Base-by-base conservation (phyloP, 2,329 filamentous ascomycete species). In the Neurospora sp. region DNA sequence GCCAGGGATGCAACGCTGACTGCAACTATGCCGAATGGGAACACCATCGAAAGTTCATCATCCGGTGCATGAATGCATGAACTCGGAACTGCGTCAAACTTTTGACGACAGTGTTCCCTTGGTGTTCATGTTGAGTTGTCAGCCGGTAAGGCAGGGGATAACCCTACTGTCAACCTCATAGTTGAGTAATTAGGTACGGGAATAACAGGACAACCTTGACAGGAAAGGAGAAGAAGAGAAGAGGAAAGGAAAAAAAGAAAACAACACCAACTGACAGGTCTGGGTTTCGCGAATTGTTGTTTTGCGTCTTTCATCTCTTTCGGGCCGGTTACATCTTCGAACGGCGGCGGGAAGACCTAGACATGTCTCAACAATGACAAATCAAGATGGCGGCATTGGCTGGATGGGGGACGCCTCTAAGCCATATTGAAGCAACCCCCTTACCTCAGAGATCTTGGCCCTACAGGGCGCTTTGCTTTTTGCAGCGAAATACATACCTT, bases 391-490 rank as follows among this genome's bases (percentile, higher is more conserved):
- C 23, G 52, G 52, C 23, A 36, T n/a, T 33, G 13, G 28, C 52
- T 62, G 19, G 23, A 28, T 6, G 43, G 19, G 43, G 19, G n/a
- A 52, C 43, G 43, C 46, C 46, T 58, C 23, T 58, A 58, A 58
- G 46, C 46, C 46, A 62, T 33, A 62, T 62, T 36, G 52, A 62
- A 62, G 52, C 28, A 33, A 62, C 52, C 52, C 52, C 52, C 52
- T 62, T 62, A 6, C 13, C 52, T 4, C 15, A 38, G 36, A 38
- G 68, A 69, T 39, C 40, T 13, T 52, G 68, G 39, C 10, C 66
- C 40, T 38, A 40, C 46, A 62, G 33, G 19, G 68, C 19, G 38
- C 68, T 58, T 68, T 70, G 42, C 67, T 68, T 68, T 68, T 70
- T 66, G 69, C 42, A 38, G 66, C 46, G 69, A 68, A 36, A 39